Percentiles rank a stretch among this genome's conserved stretches.
These are phyloP conservation scores for Didymella keratinophila DNA, from an alignment of 2,329 filamentous ascomycete species.

Conservation along the genomic window DNA sequence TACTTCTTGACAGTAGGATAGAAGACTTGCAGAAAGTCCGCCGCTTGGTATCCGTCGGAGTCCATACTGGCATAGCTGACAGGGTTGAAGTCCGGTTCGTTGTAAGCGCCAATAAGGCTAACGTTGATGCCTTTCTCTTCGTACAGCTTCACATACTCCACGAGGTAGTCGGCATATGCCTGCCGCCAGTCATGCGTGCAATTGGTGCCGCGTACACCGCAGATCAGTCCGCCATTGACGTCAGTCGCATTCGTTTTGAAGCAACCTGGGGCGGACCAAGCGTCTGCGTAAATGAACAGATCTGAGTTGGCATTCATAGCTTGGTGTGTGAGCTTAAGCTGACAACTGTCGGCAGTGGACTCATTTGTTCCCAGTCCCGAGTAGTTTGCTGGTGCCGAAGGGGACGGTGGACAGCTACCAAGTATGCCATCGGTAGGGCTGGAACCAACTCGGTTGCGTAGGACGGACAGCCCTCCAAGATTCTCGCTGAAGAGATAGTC, in stretches of 20 bases:
- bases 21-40: neutral
- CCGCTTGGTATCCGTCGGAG: neutral
- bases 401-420: neutral
- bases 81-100: conserved; percentile 1
- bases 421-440: neutral
- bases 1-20: neutral
- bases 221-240: neutral
- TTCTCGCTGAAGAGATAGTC: conserved; percentile 1
- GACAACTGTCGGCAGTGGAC: neutral
- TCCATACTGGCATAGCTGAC: neutral
- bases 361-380: neutral
- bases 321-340: neutral
- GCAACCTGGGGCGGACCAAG: neutral
- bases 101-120: neutral
- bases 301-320: neutral
- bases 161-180: neutral
- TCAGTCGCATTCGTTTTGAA: neutral
- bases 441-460: neutral
- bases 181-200: conserved; percentile 1
- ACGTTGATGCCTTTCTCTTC: neutral
- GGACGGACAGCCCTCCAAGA: neutral
- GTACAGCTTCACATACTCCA: conserved; percentile 1
- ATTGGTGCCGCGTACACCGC: neutral
- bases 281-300: neutral
- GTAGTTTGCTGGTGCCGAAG: neutral